Evolutionary conservation across 2,329 filamentous ascomycete species (phyloP).

Genomic region (Coniochaeta sp.): DNA sequence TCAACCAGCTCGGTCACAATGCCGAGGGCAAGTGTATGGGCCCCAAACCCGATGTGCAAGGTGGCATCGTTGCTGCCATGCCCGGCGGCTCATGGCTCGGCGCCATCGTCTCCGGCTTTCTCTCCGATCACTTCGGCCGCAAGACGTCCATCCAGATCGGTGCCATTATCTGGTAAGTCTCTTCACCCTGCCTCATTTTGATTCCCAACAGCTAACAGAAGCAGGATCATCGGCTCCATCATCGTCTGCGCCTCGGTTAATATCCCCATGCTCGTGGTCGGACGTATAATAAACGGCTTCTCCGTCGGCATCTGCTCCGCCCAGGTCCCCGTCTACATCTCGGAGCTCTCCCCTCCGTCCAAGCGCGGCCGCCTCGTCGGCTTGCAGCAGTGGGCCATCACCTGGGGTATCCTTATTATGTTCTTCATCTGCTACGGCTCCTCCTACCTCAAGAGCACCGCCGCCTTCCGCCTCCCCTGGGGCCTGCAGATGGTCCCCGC

Average conservation of each 20-base stretch:
- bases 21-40: conserved; percentile 38
- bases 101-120: conserved; percentile 49
- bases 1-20: conserved; percentile 30
- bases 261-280: conserved; percentile 54
- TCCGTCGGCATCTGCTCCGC: conserved; percentile 67
- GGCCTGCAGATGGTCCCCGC: conserved; percentile 39
- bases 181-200: neutral
- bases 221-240: conserved; percentile 40
- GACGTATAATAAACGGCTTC: conserved; percentile 65
- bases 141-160: conserved; percentile 45
- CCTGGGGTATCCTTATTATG: conserved; percentile 40
- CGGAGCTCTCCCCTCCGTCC: conserved; percentile 50
- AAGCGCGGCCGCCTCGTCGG: conserved; percentile 34
- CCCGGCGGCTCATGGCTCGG: conserved; percentile 64
- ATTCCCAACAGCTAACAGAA: neutral
- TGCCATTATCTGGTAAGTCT: conserved; percentile 40
- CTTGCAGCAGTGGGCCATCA: conserved; percentile 38
- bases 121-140: conserved; percentile 46
- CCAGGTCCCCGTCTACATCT: conserved; percentile 65
- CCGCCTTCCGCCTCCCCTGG: conserved; percentile 45
- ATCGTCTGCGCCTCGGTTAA: conserved; percentile 37
- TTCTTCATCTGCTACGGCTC: conserved; percentile 41
- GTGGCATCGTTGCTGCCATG: conserved; percentile 65
- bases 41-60: conserved; percentile 42
- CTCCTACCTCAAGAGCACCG: conserved; percentile 31